These are phyloP conservation scores for Dentipellis sp. DNA, from an alignment of 768 basidiomycete genomes.

Conservation along the genomic window DNA sequence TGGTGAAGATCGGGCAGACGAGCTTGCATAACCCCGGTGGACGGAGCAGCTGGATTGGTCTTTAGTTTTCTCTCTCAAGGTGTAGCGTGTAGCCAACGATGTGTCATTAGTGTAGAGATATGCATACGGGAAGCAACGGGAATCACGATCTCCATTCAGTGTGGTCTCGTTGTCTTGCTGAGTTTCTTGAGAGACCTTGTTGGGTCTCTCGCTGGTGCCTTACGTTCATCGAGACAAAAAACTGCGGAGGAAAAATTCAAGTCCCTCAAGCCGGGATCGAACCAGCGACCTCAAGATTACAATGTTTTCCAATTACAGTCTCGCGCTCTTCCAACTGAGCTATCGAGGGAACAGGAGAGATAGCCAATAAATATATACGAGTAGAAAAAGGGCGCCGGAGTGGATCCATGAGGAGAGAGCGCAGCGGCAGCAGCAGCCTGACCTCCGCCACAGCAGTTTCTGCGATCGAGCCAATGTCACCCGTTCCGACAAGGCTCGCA, in stretches of 20 bases:
- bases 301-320: slow-evolving; percentile 20
- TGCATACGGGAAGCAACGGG: too few relatives aligned
- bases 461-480: slow-evolving; percentile 33
- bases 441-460: not conserved
- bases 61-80: slow-evolving; percentile 24
- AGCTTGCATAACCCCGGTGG: slow-evolving; percentile 87
- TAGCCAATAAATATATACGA: not conserved
- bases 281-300: slow-evolving; percentile 23
- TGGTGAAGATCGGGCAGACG: slow-evolving; percentile 92
- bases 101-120: too few relatives aligned
- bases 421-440: too few relatives aligned
- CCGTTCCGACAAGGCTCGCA: slow-evolving; percentile 34
- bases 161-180: too few relatives aligned
- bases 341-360: slow-evolving; percentile 16
- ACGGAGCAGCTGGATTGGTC: slow-evolving; percentile 87
- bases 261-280: slow-evolving; percentile 24
- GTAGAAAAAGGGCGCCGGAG: too few relatives aligned
- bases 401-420: too few relatives aligned
- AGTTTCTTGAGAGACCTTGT: too few relatives aligned
- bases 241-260: not conserved
- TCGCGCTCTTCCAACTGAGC: slow-evolving; percentile 27
- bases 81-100: too few relatives aligned
- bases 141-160: too few relatives aligned
- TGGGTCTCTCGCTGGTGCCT: too few relatives aligned
- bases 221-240: not conserved